A percentile compares a stretch with the other conserved stretches of the same genome.
Conservation (phyloP, 805 yeast genomes). For the Cyberlindnera xylosilytica region DNA sequence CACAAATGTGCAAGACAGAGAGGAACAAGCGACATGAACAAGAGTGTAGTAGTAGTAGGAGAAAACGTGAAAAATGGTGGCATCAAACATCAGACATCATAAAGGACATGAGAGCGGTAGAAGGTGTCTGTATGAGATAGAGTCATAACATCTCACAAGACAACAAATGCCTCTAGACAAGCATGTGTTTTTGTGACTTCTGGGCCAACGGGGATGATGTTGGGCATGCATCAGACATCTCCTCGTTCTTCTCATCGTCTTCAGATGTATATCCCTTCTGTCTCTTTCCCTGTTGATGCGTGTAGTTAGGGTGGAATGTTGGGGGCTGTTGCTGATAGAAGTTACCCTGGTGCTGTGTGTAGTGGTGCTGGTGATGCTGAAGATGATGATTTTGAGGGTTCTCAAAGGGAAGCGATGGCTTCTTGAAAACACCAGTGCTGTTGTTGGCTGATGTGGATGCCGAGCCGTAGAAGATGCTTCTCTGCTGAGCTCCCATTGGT, state of each 20-base stretch:
- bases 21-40: neutral
- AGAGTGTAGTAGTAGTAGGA: neutral
- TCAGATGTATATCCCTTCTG: slow-evolving; percentile 3
- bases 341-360: slow-evolving; percentile 5
- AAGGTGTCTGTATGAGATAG: too few relatives aligned
- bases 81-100: too few relatives aligned
- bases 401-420: slow-evolving; percentile 8
- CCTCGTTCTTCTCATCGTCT: slow-evolving; percentile 4
- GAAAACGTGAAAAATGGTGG: neutral
- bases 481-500: slow-evolving; percentile 12
- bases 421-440: slow-evolving; percentile 7
- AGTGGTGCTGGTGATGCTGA: slow-evolving; percentile 4
- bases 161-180: too few relatives aligned
- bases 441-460: slow-evolving; percentile 3
- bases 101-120: too few relatives aligned
- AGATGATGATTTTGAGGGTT: neutral
- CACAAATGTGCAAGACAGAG: neutral
- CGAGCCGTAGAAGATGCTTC: slow-evolving; percentile 7
- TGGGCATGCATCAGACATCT: slow-evolving; percentile 11
- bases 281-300: slow-evolving; percentile 6
- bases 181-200: slow-evolving; percentile 19
- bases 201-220: slow-evolving; percentile 20
- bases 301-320: slow-evolving; percentile 1
- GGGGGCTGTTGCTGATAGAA: neutral
- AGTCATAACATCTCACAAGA: neutral